phyloP scores from a whole-genome alignment of 352 stramenopile species.

The Phytophthora nicotianae region DNA sequence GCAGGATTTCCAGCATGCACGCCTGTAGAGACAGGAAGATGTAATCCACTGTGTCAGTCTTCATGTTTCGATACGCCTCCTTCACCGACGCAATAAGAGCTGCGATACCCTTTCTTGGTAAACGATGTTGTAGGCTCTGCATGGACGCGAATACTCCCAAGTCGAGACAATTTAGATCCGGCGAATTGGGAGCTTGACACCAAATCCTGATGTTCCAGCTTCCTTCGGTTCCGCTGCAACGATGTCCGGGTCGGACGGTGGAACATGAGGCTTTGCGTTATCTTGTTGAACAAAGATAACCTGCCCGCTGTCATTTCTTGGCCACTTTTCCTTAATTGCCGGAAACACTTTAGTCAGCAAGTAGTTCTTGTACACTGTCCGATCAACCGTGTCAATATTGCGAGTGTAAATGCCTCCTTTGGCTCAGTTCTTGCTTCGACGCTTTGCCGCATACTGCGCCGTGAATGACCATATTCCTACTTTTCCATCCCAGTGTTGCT shows the following conservation, averaged over 20 bases:
- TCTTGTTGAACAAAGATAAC: background rate
- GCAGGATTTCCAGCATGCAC: background rate
- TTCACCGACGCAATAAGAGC: background rate
- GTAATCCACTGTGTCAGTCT: background rate
- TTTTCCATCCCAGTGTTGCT: background rate
- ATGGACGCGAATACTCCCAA: background rate
- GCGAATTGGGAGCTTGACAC: background rate
- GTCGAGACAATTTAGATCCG: background rate
- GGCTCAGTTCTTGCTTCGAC: background rate
- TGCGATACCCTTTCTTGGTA: background rate
- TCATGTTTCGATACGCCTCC: background rate
- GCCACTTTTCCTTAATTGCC: background rate
- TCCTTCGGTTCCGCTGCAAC: background rate
- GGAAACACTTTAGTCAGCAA: background rate
- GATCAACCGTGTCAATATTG: background rate
- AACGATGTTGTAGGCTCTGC: background rate
- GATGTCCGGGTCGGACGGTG: background rate
- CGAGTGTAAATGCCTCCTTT: background rate
- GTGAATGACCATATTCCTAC: background rate
- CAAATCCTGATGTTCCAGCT: background rate
- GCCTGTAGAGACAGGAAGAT: background rate
- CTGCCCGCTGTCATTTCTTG: background rate
- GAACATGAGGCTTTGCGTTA: background rate
- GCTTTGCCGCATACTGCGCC: background rate
- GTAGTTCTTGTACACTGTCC: background rate